Conservation (phyloP, 164 flowering plant genomes). For the Kalanchoe fedtschenkoi region DNA sequence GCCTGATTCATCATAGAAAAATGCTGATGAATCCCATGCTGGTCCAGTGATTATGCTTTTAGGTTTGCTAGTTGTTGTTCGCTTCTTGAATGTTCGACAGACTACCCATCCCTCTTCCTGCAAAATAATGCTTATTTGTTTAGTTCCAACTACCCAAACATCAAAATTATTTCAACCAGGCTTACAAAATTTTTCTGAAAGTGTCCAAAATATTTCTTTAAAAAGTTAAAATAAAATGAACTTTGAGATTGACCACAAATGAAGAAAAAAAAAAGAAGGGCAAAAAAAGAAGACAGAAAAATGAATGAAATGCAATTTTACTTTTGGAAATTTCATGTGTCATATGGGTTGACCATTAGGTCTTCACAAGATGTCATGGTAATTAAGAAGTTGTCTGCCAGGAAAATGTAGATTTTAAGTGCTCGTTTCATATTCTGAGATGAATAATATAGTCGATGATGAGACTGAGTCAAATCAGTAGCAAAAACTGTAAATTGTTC, state of each 20-base stretch:
- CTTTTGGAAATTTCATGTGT: no score
- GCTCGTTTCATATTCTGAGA: no score
- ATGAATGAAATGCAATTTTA: no score
- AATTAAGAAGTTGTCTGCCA: no score
- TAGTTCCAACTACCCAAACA: not conserved
- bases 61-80: constrained; percentile 17
- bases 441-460: not conserved
- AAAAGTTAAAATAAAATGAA: not conserved
- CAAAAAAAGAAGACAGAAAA: not conserved
- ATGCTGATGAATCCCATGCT: constrained; percentile 50
- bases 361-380: no score
- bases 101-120: constrained; percentile 99
- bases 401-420: no score
- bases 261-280: not conserved
- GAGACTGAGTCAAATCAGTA: not conserved
- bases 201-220: not conserved
- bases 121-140: constrained; percentile 6
- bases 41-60: constrained; percentile 28
- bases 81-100: constrained; percentile 84
- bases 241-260: not conserved
- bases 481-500: no score
- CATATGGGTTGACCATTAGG: no score
- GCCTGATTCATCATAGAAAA: constrained; percentile 54
- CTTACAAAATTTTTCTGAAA: not conserved
- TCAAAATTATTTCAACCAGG: no score